These are phyloP conservation scores for Venturia oleaginea DNA, from an alignment of 2,329 filamentous ascomycete species.

Conservation along the genomic window DNA sequence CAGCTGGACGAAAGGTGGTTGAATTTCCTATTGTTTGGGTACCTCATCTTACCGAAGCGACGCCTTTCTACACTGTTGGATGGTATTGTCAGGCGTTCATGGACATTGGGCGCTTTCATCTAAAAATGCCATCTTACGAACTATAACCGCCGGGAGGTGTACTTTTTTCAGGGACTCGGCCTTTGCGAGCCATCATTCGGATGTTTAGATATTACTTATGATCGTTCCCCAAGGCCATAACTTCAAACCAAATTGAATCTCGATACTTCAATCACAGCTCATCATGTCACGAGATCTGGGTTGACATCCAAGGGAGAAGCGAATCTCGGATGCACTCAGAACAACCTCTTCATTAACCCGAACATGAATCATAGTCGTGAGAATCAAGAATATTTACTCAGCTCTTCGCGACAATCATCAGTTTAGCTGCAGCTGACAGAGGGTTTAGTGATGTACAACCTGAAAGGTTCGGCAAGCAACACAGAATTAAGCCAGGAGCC, in stretches of 20 bases:
- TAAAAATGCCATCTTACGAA: background rate
- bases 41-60: background rate
- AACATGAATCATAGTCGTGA: no score
- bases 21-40: background rate
- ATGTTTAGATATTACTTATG: background rate
- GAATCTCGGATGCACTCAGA: background rate
- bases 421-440: background rate
- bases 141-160: background rate
- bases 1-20: conserved; percentile 6
- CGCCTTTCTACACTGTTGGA: background rate
- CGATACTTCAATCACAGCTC: background rate
- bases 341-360: background rate
- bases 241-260: background rate
- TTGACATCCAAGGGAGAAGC: background rate
- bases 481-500: no score
- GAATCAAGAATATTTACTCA: background rate
- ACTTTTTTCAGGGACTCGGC: background rate
- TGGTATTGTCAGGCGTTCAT: background rate
- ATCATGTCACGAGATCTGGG: background rate
- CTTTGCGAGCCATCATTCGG: background rate
- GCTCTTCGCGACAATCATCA: background rate
- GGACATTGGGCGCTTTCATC: background rate
- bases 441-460: background rate
- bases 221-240: background rate
- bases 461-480: no score